These are phyloP conservation scores for Mollisia scopiformis DNA, from an alignment of 2,329 filamentous ascomycete species.

Conservation along the genomic window DNA sequence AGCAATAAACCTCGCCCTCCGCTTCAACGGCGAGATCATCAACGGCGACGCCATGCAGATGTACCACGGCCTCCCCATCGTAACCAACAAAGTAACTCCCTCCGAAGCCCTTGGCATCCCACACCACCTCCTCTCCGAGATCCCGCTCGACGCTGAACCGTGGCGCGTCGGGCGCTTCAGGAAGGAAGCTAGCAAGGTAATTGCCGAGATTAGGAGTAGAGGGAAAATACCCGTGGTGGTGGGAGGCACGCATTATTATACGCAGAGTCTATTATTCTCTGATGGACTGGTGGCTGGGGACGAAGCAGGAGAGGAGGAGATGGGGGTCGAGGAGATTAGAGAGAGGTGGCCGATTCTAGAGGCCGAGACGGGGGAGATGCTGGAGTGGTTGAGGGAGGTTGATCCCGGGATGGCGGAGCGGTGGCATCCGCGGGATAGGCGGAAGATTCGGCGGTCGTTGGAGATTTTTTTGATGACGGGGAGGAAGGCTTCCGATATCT, in stretches of 20 bases:
- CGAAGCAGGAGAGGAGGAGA: slow-evolving; percentile 30
- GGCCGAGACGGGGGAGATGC: slow-evolving; percentile 70
- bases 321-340: slow-evolving; percentile 39
- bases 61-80: slow-evolving; percentile 87
- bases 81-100: slow-evolving; percentile 87
- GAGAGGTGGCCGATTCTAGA: slow-evolving; percentile 71
- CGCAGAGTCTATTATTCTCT: slow-evolving; percentile 81
- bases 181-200: slow-evolving; percentile 66
- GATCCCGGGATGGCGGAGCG: slow-evolving; percentile 87
- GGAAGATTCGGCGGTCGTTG: slow-evolving; percentile 87
- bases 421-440: slow-evolving; percentile 92
- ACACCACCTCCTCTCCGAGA: slow-evolving; percentile 84
- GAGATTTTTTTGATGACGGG: slow-evolving; percentile 89
- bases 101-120: slow-evolving; percentile 79
- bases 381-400: slow-evolving; percentile 74
- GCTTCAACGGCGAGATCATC: slow-evolving; percentile 90
- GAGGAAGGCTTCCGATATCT: slow-evolving; percentile 80
- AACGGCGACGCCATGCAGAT: slow-evolving; percentile 99
- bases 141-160: slow-evolving; percentile 74
- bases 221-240: slow-evolving; percentile 88
- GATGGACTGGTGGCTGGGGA: slow-evolving; percentile 24
- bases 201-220: slow-evolving; percentile 76
- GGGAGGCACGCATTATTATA: slow-evolving; percentile 95
- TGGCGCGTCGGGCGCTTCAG: slow-evolving; percentile 86
- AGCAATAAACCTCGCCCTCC: slow-evolving; percentile 82